Evolutionary conservation across 495 filamentous ascomycete genomes (phyloP), one percentile per base, ranked within the genome.

Genomic region (Chaetomium tenue): DNA sequence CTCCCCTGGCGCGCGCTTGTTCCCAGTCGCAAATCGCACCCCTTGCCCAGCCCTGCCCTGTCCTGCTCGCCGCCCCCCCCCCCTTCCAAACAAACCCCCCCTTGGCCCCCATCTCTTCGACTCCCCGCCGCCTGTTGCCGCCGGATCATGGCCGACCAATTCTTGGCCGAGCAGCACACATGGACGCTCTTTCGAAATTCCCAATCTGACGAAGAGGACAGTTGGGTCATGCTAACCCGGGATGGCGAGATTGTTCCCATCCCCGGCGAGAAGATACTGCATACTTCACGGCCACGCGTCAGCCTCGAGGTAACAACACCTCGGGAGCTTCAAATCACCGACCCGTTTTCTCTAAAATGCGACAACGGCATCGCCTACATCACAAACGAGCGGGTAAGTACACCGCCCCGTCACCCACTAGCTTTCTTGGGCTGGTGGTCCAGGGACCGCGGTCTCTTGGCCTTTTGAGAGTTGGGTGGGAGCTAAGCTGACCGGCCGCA

Each of bases 361-460:
- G 77, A 79, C 63, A 78, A 71, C 53, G 80, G 80, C 39, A 74
- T 79, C n/a, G 76, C 89, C 18, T 91, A 90, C 75, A 87, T 98
- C 68, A 97, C 94, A 46, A 98, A 94, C 68, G 90, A 96, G 76
- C 80, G 94, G 75, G 92, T 96, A 78, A 69, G 84, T 57, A 18
- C 51, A 44, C 28, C 9, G 13, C 61, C 47, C 44, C 4, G 22
- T 30, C 56, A 28, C 53, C 6, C 6, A 44, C 20, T 23, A 25
- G 23, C 30, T 39, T 26, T 20, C 12, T 58, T 15, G 2, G 22
- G 16, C n/a, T 40, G 46, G 46, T 47, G 44, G 44, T 46, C 56
- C 40, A 47, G 23, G n/a, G 39, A 11, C 8, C 44, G 3, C 22
- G 15, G 37, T 54, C 15, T 28, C 33, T 23, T 63, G 51, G 23